These are phyloP conservation scores for Deinandra increscens DNA, from an alignment of 129 eudicot genomes.

Conservation along the genomic window DNA sequence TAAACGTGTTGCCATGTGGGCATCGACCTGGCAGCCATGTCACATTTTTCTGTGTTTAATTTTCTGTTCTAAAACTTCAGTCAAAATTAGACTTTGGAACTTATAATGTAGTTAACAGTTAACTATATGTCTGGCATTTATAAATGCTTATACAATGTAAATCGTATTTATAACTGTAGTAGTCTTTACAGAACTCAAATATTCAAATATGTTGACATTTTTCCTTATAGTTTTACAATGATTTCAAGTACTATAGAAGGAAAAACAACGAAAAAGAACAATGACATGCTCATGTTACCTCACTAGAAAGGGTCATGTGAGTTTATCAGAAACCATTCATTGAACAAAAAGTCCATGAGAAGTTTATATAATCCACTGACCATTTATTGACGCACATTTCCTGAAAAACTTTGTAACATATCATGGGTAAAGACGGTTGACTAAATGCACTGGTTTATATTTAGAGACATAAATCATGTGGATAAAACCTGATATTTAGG, in stretches of 20 bases:
- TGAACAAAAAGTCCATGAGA: constrained; percentile 3
- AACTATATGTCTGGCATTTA: not conserved
- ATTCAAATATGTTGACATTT: not conserved
- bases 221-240: constrained; percentile 4
- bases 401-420: not conserved
- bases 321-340: not conserved
- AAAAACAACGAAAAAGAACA: too few relatives aligned
- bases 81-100: not conserved
- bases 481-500: constrained; percentile 16
- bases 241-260: not conserved
- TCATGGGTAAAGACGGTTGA: not conserved
- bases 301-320: not conserved
- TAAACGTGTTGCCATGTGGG: not conserved
- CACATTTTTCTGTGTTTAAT: not conserved
- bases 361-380: constrained; percentile 7
- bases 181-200: not conserved
- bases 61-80: not conserved
- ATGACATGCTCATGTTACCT: not conserved
- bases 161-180: not conserved
- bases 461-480: too few relatives aligned
- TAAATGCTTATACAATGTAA: not conserved
- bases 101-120: not conserved
- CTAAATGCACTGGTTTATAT: too few relatives aligned
- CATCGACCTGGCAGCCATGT: constrained; percentile 2
- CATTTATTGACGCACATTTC: constrained; percentile 18